A percentile compares a stretch with the other conserved stretches of the same genome.
Evolutionary conservation across 2,329 filamentous ascomycete genomes (phyloP).

Genomic region (Fusarium sp.): DNA sequence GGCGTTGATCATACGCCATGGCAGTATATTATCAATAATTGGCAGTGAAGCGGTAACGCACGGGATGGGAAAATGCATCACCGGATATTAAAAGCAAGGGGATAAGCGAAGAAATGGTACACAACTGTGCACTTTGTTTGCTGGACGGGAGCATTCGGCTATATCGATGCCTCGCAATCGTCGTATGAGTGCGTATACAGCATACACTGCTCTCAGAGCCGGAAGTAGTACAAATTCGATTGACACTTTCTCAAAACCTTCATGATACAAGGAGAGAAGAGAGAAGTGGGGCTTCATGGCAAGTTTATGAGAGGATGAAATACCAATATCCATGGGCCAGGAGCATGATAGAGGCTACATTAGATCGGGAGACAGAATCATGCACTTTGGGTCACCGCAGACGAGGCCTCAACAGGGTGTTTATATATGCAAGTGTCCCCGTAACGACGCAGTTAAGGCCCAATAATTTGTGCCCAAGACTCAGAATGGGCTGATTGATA

Average conservation of each 20-base stretch:
- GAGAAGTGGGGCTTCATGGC: not conserved
- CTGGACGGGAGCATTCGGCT: not conserved
- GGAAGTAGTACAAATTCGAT: not conserved
- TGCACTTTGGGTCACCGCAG: not conserved
- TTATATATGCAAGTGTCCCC: not conserved
- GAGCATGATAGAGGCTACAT: not conserved
- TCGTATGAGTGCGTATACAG: not conserved
- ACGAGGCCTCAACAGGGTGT: not conserved
- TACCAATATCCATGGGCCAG: not conserved
- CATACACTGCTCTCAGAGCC: constrained; percentile 9
- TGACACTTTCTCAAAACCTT: not conserved
- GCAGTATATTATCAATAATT: not conserved
- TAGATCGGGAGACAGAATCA: not conserved
- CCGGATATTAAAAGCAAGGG: not conserved
- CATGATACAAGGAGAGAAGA: not conserved
- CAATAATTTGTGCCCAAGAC: not conserved
- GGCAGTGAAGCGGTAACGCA: not conserved
- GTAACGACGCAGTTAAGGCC: not conserved
- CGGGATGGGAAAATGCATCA: constrained; percentile 1
- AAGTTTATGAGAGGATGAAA: constrained; percentile 1
- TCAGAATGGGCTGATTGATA: not conserved
- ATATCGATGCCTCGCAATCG: not conserved
- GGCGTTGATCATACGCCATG: not conserved
- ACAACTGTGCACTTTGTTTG: constrained; percentile 3
- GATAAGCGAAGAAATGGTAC: not conserved